phyloP scores from a whole-genome alignment of 768 basidiomycete genomes.

The Phlegmacium glaucopus region DNA sequence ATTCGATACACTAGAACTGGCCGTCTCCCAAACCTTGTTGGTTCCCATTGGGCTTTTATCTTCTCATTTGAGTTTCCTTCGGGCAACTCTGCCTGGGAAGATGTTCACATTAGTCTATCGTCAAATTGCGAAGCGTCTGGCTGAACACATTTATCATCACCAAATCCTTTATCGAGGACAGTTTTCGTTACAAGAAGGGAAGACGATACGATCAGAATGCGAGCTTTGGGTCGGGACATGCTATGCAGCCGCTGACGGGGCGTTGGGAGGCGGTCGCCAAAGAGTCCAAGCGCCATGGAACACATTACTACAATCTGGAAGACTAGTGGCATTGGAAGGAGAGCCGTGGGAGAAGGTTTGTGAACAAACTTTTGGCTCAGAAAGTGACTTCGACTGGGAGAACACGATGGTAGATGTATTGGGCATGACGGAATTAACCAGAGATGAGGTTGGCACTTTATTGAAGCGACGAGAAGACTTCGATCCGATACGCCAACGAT shows the following conservation, averaged over 20 bases:
- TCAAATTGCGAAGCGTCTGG: conserved; percentile 62
- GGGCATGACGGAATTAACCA: conserved; percentile 58
- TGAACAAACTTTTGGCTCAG: conserved; percentile 45
- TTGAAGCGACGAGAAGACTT: conserved; percentile 43
- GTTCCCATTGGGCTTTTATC: conserved; percentile 78
- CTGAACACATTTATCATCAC: conserved; percentile 80
- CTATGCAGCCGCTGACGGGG: conserved; percentile 49
- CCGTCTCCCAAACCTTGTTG: conserved; percentile 69
- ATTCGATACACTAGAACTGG: conserved; percentile 21
- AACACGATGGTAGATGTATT: conserved; percentile 45
- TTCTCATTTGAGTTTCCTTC: conserved; percentile 70
- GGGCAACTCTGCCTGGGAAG: conserved; percentile 55
- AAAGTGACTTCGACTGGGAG: conserved; percentile 53
- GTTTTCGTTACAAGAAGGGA: conserved; percentile 59
- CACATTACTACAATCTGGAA: conserved; percentile 64
- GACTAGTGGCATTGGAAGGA: conserved; percentile 61
- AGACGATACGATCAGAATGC: conserved; percentile 64
- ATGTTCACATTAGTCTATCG: conserved; percentile 68
- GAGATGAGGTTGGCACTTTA: conserved; percentile 58
- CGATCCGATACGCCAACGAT: neutral
- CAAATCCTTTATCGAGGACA: conserved; percentile 77
- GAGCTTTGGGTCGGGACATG: conserved; percentile 84
- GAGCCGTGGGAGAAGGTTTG: conserved; percentile 46
- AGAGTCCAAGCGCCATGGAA: conserved; percentile 78
- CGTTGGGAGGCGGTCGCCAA: conserved; percentile 41